These are phyloP conservation scores for Cerioporus squamosus DNA, from an alignment of 1,284 basidiomycete species.

Conservation along the genomic window DNA sequence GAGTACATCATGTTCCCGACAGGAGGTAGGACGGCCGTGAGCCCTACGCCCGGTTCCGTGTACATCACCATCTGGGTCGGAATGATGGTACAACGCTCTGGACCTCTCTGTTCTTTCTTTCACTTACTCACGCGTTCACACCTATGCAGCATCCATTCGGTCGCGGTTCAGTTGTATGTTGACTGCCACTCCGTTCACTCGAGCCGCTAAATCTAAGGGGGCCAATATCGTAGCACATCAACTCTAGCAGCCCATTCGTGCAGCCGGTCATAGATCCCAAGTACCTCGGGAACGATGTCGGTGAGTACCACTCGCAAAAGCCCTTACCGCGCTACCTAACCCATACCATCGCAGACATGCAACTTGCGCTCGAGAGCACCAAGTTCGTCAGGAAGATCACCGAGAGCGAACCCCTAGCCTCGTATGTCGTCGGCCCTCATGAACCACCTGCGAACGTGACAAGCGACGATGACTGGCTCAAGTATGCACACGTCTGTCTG, in stretches of 20 bases:
- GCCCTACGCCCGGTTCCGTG: not conserved
- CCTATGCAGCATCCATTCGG: not conserved
- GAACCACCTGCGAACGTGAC: conserved; percentile 1
- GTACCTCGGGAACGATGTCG: conserved; percentile 6
- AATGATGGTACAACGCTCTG: conserved; percentile 1
- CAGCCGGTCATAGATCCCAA: conserved; percentile 10
- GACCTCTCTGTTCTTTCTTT: not conserved
- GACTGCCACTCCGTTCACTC: not conserved
- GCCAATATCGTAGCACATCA: conserved; percentile 4
- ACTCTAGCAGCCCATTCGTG: not conserved
- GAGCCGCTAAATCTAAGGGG: not conserved
- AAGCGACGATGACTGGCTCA: conserved; percentile 8
- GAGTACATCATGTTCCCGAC: conserved; percentile 15
- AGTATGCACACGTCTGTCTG: not conserved
- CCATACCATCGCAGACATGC: not conserved
- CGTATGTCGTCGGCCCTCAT: not conserved
- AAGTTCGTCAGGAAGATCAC: conserved; percentile 9
- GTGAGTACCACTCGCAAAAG: not conserved
- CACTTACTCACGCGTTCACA: not conserved
- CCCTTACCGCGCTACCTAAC: too few relatives aligned
- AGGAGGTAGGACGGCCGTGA: conserved; percentile 1
- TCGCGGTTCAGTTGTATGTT: conserved; percentile 5
- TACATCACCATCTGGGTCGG: conserved; percentile 8
- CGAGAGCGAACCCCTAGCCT: conserved; percentile 4
- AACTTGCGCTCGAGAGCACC: conserved; percentile 3